Evolutionary conservation across 768 basidiomycete genomes (phyloP).

Genomic region (Tricholoma furcatifolium): DNA sequence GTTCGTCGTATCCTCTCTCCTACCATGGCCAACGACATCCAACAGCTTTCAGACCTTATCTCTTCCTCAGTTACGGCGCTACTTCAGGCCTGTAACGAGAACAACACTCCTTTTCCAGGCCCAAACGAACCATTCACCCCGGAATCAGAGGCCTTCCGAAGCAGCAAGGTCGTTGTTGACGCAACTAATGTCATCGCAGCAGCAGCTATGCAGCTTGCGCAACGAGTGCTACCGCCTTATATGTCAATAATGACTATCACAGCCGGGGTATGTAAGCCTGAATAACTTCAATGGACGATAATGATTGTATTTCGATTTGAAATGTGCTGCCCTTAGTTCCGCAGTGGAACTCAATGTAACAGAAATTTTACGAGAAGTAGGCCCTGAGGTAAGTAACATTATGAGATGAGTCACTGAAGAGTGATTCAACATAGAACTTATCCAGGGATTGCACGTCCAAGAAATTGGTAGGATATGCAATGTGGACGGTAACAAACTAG

Average conservation of each 20-base stretch:
- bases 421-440: too few relatives aligned
- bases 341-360: slow-evolving; percentile 25
- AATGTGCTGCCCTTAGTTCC: slow-evolving; percentile 23
- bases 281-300: background rate
- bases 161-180: slow-evolving; percentile 23
- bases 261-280: slow-evolving; percentile 19
- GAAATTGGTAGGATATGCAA: slow-evolving; percentile 32
- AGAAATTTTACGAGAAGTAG: slow-evolving; percentile 34
- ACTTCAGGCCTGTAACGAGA: slow-evolving; percentile 21
- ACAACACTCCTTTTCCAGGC: slow-evolving; percentile 22
- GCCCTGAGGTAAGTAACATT: slow-evolving; percentile 26
- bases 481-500: slow-evolving; percentile 31
- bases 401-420: too few relatives aligned
- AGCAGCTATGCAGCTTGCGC: slow-evolving; percentile 34
- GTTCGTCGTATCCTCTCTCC: too few relatives aligned
- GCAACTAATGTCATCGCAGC: slow-evolving; percentile 29
- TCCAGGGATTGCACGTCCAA: slow-evolving; percentile 36
- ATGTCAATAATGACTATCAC: slow-evolving; percentile 19
- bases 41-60: slow-evolving; percentile 17
- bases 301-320: slow-evolving; percentile 8
- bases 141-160: slow-evolving; percentile 28
- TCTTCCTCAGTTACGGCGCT: slow-evolving; percentile 21
- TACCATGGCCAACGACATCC: slow-evolving; percentile 13
- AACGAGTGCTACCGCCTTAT: slow-evolving; percentile 26
- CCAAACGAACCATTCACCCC: slow-evolving; percentile 25